Base-by-base conservation (phyloP, 2,329 filamentous ascomycete genomes). In the Trichoderma koningii region DNA sequence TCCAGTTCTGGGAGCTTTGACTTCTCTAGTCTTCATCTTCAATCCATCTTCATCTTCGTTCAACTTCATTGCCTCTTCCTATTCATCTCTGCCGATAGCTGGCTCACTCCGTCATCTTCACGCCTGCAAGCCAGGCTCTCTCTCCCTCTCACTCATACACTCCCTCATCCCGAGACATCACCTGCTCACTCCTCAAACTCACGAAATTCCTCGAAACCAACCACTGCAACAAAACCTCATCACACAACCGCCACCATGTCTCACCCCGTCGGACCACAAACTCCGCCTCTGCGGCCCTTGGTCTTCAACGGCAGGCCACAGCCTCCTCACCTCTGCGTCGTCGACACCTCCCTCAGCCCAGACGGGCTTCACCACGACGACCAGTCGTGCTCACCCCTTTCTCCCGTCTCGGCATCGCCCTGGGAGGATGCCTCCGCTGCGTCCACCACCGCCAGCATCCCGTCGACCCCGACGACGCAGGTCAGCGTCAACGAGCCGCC, bases 371-470 rank as follows among this genome's bases (percentile, higher is more conserved):
- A 30, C 30, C 30, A 53, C 23, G 48, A 62, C 59, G 48, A 53
- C 9, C 7, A 42, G 42, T 52, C 41, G 38, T 53, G 34, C 59
- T 62, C 59, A 23, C 59, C 59, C 26, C 48, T 53, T n/a, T 56
- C 62, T 10, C 62, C 55, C 14, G 28, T 64, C 23, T 64, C 52
- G 34, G 19, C 53, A 3, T 53, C 53, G 12, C 63, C 38, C 14
- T 56, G 55, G 55, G 53, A 65, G 45, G 63, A 52, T 30, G 55
- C 62, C 28, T 64, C 51, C 15, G 52, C 55, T 15, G 45, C 63
- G 12, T 59, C 55, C 55, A 47, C 50, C 9, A 47, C 42, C 21
- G 59, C 63, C 42, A 55, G 42, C 63, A 42, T 61, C 6, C 56
- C 63, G 26, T 45, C 56, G 28, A 65, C 57, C 3, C 56, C 63